Base-by-base conservation (phyloP, 306 rosid genomes). In the Vicia faba region DNA sequence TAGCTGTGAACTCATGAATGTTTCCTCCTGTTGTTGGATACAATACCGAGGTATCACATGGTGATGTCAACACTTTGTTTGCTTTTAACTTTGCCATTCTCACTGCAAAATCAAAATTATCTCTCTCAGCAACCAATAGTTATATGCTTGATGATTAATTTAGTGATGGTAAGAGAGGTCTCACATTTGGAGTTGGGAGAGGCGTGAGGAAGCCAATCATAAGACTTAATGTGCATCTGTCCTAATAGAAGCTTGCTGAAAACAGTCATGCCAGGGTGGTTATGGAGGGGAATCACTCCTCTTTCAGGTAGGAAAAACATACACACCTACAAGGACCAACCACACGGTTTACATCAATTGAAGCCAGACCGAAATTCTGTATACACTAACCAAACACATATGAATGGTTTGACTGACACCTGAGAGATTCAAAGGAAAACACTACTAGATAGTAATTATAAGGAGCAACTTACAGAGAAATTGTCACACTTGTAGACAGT, bases 191-290 rank as follows among this genome's bases (percentile, higher is more conserved):
- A 35, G 35, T 72, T 74, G 41, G 64, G 25, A 11, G 82, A 67
- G 59, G 57, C 20, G 8, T 65, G 50, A 13, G 83, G 69, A 38
- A 20, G 23, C 97, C 83, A 84, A 69, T 89, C 97, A 18, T 89
- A 92, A 9, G 97, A 85, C 62, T 92, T 89, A 4, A 89, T 87
- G 77, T 87, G 97, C 92, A 89, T 87, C 50, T 64, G 50, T 18
- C 97, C 97, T 5, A 92, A n/a, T 0, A 92, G 74, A 78, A 92
- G 96, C 78, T 89, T 92, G 65, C 90, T 89, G 70, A 89, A 89
- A 58, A 92, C 97, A 16, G 97, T 92, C 97, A 92, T 92, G 62
- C 76, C 97, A 0, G 97, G 97, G 56, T 92, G 97, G 83, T 92
- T 89, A 59, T 89, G 97, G 15, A 92, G 86, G 23, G 97, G 97